Base-by-base conservation (phyloP, 352 stramenopile genomes). In the Phytophthora agathidicida region DNA sequence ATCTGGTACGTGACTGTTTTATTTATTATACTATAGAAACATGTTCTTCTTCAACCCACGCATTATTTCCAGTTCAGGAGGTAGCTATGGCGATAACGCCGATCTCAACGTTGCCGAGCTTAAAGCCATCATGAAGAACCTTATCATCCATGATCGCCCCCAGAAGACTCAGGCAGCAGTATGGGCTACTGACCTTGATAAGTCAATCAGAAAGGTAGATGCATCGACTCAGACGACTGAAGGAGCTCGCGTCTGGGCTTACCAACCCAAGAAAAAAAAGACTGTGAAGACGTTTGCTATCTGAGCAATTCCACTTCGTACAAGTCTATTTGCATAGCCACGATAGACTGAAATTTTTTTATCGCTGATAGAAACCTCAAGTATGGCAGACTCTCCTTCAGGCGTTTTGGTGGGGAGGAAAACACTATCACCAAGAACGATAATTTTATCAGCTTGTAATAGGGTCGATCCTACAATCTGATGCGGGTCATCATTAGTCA, bases 1-100 rank as follows among this genome's bases (percentile, higher is more conserved):
- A 58, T 48, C 27, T 39, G n/a, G n/a, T n/a, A n/a, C n/a, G n/a
- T 58, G n/a, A 49, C 16, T n/a, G n/a, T n/a, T n/a, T 7, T 14
- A 19, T 14, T 19, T 58, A 43, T 11, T 42, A 58, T 58, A 49
- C 16, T 20, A 6, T 32, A 46, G 19, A 39, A 53, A 1, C 6
- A 61, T 67, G 58, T 51, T 67, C 48, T 53, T 61, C 20, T 45
- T 56, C n/a, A 60, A 66, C 3, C 38, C 57, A 0, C 45, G 56
- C n/a, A 65, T 59, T 42, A 66, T 66, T 49, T 50, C 39, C 49
- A 56, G 28, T 6, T 65, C 56, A 41, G 26, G 7, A 27, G 56
- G 56, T 49, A 65, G 47, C 32, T 65, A 65, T 50, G 56, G 56
- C 14, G 56, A 65, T 27, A 65, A 65, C 56, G 41, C 46, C 16